These are phyloP conservation scores for Hyaloscypha variabilis DNA, from an alignment of 495 filamentous ascomycete genomes.

Conservation along the genomic window DNA sequence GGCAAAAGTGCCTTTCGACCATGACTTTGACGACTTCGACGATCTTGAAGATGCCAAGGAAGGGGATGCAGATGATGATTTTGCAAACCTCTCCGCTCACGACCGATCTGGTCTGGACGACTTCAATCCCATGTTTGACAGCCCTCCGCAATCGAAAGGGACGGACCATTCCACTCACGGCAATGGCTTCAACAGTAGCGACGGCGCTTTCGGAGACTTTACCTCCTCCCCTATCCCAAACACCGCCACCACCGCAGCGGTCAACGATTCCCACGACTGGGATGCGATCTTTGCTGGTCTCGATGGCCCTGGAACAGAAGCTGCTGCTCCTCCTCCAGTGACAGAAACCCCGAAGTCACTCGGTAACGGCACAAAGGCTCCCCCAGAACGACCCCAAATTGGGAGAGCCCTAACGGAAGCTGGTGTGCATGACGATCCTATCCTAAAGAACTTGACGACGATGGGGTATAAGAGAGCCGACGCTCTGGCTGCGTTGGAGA, in stretches of 20 bases:
- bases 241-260: slow-evolving; percentile 30
- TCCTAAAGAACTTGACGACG: slow-evolving; percentile 83
- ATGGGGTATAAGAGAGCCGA: slow-evolving; percentile 87
- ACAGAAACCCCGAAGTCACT: slow-evolving; percentile 8
- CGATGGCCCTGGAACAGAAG: slow-evolving; percentile 45
- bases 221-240: slow-evolving; percentile 23
- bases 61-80: slow-evolving; percentile 86
- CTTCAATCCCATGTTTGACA: slow-evolving; percentile 67
- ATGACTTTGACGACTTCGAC: slow-evolving; percentile 90
- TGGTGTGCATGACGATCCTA: slow-evolving; percentile 85
- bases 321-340: slow-evolving; percentile 9
- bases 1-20: slow-evolving; percentile 54
- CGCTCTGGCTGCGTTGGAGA: slow-evolving; percentile 85
- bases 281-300: slow-evolving; percentile 90
- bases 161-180: slow-evolving; percentile 37
- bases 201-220: slow-evolving; percentile 29
- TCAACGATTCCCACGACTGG: slow-evolving; percentile 74
- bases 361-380: slow-evolving; percentile 22
- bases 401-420: slow-evolving; percentile 73
- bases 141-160: slow-evolving; percentile 40
- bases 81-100: slow-evolving; percentile 57
- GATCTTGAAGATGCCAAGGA: slow-evolving; percentile 89
- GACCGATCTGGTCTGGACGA: slow-evolving; percentile 62
- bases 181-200: slow-evolving; percentile 33
- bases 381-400: slow-evolving; percentile 37